phyloP scores from a whole-genome alignment of 768 basidiomycete species.

The Boletus subparvulus region DNA sequence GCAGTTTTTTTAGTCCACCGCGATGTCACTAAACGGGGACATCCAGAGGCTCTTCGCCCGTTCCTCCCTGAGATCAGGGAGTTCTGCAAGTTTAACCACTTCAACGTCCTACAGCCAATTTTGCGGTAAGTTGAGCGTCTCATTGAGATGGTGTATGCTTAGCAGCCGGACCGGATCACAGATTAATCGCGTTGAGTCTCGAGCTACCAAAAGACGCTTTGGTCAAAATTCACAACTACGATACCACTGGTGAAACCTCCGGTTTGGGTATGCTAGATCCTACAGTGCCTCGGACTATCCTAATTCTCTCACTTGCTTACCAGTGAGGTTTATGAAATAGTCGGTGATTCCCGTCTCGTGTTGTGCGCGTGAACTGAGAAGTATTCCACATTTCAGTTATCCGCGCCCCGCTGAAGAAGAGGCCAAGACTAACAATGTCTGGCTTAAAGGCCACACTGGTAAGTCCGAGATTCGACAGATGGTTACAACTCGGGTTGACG shows the following conservation, averaged over 20 bases:
- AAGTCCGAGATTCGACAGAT: background rate
- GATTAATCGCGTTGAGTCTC: conserved; percentile 50
- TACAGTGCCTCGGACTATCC: background rate
- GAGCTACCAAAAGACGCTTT: conserved; percentile 55
- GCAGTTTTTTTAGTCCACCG: conserved; percentile 44
- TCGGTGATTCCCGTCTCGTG: conserved; percentile 25
- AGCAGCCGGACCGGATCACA: conserved; percentile 12
- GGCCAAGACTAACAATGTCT: conserved; percentile 49
- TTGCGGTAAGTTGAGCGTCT: conserved; percentile 34
- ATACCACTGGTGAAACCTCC: conserved; percentile 42
- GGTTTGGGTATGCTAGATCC: conserved; percentile 38
- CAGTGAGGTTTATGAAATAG: conserved; percentile 71
- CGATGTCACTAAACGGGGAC: conserved; percentile 44
- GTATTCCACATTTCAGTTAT: conserved; percentile 35
- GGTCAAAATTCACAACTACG: conserved; percentile 47
- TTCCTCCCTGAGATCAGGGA: conserved; percentile 52
- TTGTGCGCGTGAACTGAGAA: background rate
- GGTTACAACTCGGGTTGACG: background rate
- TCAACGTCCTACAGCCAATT: conserved; percentile 49
- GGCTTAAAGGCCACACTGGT: conserved; percentile 64
- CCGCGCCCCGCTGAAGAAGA: conserved; percentile 52
- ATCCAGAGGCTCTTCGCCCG: conserved; percentile 50
- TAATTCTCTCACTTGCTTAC: background rate
- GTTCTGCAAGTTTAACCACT: conserved; percentile 52
- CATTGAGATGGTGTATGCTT: background rate